Conservation (phyloP, 2,329 filamentous ascomycete species). For the Verticillium isaacii region DNA sequence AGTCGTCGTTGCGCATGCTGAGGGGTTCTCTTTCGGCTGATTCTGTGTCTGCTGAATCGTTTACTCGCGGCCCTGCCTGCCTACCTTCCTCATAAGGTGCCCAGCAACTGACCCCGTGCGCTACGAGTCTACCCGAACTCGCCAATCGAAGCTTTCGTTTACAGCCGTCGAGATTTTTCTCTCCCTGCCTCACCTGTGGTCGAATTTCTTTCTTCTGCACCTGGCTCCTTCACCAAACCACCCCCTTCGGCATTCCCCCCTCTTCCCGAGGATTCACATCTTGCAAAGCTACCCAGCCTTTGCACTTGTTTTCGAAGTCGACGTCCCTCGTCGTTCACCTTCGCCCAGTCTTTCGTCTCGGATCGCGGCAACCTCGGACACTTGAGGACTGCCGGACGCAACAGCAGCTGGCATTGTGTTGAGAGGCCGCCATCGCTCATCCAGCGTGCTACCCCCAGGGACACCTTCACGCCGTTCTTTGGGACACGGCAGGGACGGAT, state of each 20-base stretch:
- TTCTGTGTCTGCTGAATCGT: not conserved
- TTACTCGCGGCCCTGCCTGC: not conserved
- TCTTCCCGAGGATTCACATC: not conserved
- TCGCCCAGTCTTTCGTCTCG: not conserved
- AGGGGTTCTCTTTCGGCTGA: not conserved
- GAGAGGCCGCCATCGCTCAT: not conserved
- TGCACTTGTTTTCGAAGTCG: not conserved
- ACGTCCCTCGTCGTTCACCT: not conserved
- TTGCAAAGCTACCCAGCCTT: not conserved
- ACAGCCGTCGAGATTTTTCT: not conserved
- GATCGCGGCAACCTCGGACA: not conserved
- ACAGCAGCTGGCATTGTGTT: not conserved
- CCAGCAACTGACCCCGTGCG: not conserved
- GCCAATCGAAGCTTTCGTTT: constrained; percentile 1
- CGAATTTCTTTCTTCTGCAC: not conserved
- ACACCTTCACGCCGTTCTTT: not conserved
- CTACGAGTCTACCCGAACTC: not conserved
- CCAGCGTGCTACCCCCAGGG: not conserved
- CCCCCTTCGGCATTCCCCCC: not conserved
- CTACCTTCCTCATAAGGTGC: not conserved
- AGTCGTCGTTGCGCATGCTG: not conserved
- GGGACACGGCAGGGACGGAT: constrained; percentile 1
- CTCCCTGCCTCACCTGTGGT: not conserved
- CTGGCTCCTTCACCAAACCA: not conserved
- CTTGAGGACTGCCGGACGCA: not conserved